phyloP scores from a whole-genome alignment of 2,329 filamentous ascomycete species.

The Fusarium sp. region DNA sequence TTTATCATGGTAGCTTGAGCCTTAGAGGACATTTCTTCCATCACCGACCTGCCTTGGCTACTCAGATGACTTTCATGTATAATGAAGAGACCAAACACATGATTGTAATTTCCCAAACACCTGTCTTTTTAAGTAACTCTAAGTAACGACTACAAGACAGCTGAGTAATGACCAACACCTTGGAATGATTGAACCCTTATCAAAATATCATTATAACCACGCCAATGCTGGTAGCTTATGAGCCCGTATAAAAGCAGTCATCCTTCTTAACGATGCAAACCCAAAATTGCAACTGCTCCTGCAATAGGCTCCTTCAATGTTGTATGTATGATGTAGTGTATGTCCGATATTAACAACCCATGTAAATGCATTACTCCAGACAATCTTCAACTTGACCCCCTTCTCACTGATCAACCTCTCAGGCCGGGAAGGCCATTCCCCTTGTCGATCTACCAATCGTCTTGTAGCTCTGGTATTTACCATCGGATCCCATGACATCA shows the following conservation, averaged over 20 bases:
- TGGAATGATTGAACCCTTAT: constrained; percentile 19
- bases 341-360: constrained; percentile 30
- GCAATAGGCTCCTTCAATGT: constrained; percentile 16
- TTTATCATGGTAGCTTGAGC: not conserved
- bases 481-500: constrained; percentile 63
- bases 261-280: constrained; percentile 17
- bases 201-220: not conserved
- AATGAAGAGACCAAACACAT: not conserved
- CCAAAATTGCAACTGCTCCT: constrained; percentile 15
- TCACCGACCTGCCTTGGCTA: not conserved
- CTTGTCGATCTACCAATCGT: constrained; percentile 61
- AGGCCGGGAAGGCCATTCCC: constrained; percentile 46
- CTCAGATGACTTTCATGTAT: not conserved
- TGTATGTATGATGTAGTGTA: constrained; percentile 27
- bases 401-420: constrained; percentile 9
- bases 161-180: constrained; percentile 13
- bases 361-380: constrained; percentile 8
- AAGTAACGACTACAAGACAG: not conserved
- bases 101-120: not conserved
- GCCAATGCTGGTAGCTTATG: constrained; percentile 8
- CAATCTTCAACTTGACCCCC: not conserved
- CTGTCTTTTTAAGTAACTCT: not conserved
- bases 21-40: not conserved
- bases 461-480: constrained; percentile 63
- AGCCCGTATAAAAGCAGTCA: constrained; percentile 6